These are phyloP conservation scores for Houttuynia cordata DNA, from an alignment of 164 flowering plant genomes.

Conservation along the genomic window DNA sequence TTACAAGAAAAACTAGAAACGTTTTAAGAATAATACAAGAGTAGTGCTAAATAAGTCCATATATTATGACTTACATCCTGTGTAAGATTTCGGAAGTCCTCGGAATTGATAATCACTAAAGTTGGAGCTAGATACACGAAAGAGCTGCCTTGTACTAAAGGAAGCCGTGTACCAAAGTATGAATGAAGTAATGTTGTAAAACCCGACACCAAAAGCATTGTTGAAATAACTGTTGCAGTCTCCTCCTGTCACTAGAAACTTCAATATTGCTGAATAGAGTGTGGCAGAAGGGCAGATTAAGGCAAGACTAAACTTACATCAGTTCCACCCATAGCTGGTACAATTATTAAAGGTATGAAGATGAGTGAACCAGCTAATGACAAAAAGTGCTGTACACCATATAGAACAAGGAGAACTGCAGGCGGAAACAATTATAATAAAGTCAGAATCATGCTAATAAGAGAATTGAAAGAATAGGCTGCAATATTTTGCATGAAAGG, in stretches of 20 bases:
- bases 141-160: constrained; percentile 93
- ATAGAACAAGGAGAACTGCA: constrained; percentile 61
- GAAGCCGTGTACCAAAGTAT: constrained; percentile 83
- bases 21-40: neutral
- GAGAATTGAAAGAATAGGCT: too few species aligned
- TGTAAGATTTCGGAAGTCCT: constrained; percentile 59
- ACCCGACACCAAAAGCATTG: constrained; percentile 78
- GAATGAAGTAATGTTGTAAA: constrained; percentile 67
- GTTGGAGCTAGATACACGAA: constrained; percentile 89
- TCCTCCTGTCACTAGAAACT: constrained; percentile 53
- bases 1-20: neutral
- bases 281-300: neutral
- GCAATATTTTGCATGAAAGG: too few species aligned
- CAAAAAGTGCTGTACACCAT: constrained; percentile 74
- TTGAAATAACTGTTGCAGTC: constrained; percentile 83
- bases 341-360: constrained; percentile 68
- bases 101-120: constrained; percentile 68
- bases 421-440: constrained; percentile 9
- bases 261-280: neutral
- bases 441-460: too few species aligned
- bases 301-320: constrained; percentile 40
- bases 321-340: constrained; percentile 94
- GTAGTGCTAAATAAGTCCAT: neutral
- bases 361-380: constrained; percentile 82
- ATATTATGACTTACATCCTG: constrained; percentile 52